Evolutionary conservation across 2,329 filamentous ascomycete species (phyloP).

Genomic region (Sarocladium oryzae): DNA sequence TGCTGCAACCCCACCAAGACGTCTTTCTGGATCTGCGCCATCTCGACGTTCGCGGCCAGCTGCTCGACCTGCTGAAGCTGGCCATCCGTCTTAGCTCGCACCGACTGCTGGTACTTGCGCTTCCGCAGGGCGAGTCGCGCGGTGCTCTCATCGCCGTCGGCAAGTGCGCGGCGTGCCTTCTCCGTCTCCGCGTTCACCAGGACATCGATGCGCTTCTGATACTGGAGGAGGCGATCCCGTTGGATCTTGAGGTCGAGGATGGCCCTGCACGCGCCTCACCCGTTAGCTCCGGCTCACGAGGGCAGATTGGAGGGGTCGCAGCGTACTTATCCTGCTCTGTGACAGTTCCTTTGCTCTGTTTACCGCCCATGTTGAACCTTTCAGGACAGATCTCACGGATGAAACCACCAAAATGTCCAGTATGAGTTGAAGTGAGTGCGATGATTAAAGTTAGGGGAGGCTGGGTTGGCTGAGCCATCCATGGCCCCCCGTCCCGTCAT

Average conservation of each 20-base stretch:
- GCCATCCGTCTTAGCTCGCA: slow-evolving; percentile 81
- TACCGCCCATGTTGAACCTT: slow-evolving; percentile 43
- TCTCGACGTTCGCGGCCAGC: slow-evolving; percentile 84
- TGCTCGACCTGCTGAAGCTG: slow-evolving; percentile 93
- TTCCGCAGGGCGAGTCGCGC: slow-evolving; percentile 83
- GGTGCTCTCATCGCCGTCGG: slow-evolving; percentile 68
- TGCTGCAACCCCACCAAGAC: slow-evolving; percentile 88
- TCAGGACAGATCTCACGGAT: too few relatives aligned
- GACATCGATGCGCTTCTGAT: slow-evolving; percentile 81
- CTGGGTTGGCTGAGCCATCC: neutral
- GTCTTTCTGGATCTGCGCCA: slow-evolving; percentile 94
- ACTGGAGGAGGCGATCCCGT: slow-evolving; percentile 94
- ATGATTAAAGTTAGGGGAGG: neutral
- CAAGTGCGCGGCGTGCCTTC: slow-evolving; percentile 77
- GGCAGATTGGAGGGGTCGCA: slow-evolving; percentile 9
- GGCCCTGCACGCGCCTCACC: slow-evolving; percentile 50
- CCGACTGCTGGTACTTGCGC: slow-evolving; percentile 94
- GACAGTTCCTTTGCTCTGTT: slow-evolving; percentile 45
- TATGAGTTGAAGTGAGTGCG: too few relatives aligned
- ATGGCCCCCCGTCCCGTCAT: neutral
- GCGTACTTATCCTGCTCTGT: slow-evolving; percentile 75
- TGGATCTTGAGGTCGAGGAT: slow-evolving; percentile 97
- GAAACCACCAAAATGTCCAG: neutral
- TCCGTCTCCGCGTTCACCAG: slow-evolving; percentile 84
- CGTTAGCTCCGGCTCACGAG: neutral